These are phyloP conservation scores for Neurospora sp. DNA, from an alignment of 495 filamentous ascomycete species.

Conservation along the genomic window DNA sequence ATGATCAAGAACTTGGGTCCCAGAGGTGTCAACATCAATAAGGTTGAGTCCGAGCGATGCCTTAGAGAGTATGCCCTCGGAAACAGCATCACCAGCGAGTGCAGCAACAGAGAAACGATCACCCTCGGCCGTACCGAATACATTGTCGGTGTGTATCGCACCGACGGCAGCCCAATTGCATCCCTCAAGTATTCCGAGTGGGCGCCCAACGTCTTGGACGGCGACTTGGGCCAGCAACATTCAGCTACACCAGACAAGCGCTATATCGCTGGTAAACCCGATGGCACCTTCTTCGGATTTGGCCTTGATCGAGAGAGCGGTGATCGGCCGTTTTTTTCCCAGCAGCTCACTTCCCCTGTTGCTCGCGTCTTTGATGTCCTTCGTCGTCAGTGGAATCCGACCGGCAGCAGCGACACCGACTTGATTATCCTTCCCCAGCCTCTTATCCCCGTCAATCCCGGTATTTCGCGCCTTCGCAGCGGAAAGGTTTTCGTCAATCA, in stretches of 20 bases:
- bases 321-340: slow-evolving; percentile 34
- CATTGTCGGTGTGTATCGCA: slow-evolving; percentile 70
- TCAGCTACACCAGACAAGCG: slow-evolving; percentile 68
- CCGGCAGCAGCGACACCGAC: slow-evolving; percentile 42
- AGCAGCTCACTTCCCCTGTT: slow-evolving; percentile 73
- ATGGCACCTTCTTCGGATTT: slow-evolving; percentile 78
- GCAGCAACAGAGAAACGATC: slow-evolving; percentile 58
- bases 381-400: slow-evolving; percentile 49
- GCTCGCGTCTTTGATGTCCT: slow-evolving; percentile 87
- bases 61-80: slow-evolving; percentile 49
- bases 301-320: slow-evolving; percentile 45
- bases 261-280: slow-evolving; percentile 79
- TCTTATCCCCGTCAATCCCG: slow-evolving; percentile 49
- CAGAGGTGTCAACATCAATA: slow-evolving; percentile 29
- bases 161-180: slow-evolving; percentile 68
- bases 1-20: slow-evolving; percentile 48
- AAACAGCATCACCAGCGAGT: slow-evolving; percentile 59
- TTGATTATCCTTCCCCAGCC: slow-evolving; percentile 85
- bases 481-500: slow-evolving; percentile 76
- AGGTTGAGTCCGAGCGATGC: slow-evolving; percentile 44
- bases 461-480: slow-evolving; percentile 47
- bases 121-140: slow-evolving; percentile 82
- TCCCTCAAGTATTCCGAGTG: slow-evolving; percentile 92
- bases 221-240: slow-evolving; percentile 79
- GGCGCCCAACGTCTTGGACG: slow-evolving; percentile 85